Percentiles rank a stretch among this genome's conserved stretches.
Evolutionary conservation across 208 protist species (phyloP).

Genomic region (Balamuthia mandrillaris): DNA sequence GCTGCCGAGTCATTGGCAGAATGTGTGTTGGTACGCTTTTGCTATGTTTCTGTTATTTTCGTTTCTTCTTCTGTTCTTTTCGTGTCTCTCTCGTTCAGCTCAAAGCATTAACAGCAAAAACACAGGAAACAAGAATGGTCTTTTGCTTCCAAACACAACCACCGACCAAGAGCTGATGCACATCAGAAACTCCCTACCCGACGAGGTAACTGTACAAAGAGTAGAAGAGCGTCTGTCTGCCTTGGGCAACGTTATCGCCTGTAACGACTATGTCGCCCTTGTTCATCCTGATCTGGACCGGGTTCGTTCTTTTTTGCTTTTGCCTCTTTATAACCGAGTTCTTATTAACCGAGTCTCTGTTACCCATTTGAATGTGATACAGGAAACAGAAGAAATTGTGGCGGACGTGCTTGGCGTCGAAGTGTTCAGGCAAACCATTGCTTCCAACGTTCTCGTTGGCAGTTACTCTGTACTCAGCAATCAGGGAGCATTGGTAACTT

Average conservation of each 20-base stretch:
- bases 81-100: not conserved
- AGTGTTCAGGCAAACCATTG: conserved; percentile 86
- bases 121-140: conserved; percentile 92
- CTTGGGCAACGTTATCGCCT: conserved; percentile 98
- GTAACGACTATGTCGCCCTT: conserved; percentile 99
- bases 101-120: not conserved
- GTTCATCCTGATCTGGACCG: conserved; percentile 98
- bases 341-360: too few relatives aligned
- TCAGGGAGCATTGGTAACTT: conserved; percentile 95
- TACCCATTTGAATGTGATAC: too few relatives aligned
- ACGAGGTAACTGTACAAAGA: conserved; percentile 83
- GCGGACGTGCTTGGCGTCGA: conserved; percentile 95
- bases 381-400: conserved; percentile 99
- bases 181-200: conserved; percentile 97
- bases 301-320: too few relatives aligned
- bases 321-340: too few relatives aligned
- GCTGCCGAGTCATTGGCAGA: not conserved
- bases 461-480: conserved; percentile 96
- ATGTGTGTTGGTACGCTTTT: not conserved
- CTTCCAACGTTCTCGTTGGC: conserved; percentile 95
- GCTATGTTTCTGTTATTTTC: not conserved
- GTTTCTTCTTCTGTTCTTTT: too few relatives aligned
- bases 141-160: conserved; percentile 96
- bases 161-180: conserved; percentile 99
- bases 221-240: conserved; percentile 98